Base-by-base conservation (phyloP, 371 early-diverging fungal species). In the Sporodiniella umbellata region DNA sequence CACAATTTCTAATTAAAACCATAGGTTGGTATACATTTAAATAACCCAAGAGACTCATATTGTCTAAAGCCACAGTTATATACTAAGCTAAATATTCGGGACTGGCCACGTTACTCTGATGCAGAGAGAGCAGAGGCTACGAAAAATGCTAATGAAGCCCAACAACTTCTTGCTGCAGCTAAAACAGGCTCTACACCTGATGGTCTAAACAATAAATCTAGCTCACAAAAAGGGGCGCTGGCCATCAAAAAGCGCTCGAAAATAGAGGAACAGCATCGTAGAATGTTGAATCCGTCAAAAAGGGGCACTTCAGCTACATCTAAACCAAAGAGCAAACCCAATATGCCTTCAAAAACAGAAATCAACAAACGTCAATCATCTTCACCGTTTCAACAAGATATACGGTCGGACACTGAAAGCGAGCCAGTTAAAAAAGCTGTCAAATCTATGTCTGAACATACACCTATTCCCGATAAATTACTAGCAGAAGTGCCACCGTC, bases 41-140 rank as follows among this genome's bases (percentile, higher is more conserved):
- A 11, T 21, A 40, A 40, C 15, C 40, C 40, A 19, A 40, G 21
- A 40, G 40, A 40, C 5, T 40, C 40, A 21, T 40, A 40, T 40
- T 40, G 40, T 40, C 21, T 40, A 19, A 10, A 15, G 21, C 40
- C 40, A 8, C 40, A 40, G 12, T 8, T 21, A 8, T 40, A 19
- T 19, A 7, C 40, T 12, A 40, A 40, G 21, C 15, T 40, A 6
- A 22, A 40, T 12, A 98, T 91, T 46, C 95, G 93, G 5, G 95
- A 96, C 68, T 98, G 96, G 51, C 98, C 98, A 23, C 22, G 31
- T 19, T 42, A 42, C 35, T 43, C 52, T 22, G 24, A 33, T n/a
- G 35, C 28, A 22, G 50, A 35, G 12, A 48, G 37, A 48, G 17
- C 19, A 37, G 11, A 12, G 12, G 33, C n/a, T 18, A 23, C 24